Base-by-base conservation (phyloP, 768 basidiomycete species). In the Neoboletus magnificus region DNA sequence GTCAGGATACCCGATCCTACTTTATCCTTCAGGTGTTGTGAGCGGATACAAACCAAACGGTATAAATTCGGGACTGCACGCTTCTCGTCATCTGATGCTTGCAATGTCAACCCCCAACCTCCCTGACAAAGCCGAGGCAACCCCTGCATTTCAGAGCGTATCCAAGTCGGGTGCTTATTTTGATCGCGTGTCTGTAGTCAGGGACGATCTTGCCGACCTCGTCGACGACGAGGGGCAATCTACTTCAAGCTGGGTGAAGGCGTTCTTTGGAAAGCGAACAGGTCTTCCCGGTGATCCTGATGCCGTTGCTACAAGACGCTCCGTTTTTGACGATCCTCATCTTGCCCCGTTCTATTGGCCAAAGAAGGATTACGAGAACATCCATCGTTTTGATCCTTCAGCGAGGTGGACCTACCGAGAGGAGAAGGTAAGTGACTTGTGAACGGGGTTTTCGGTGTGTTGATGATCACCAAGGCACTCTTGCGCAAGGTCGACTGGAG, bases 381-480 rank as follows among this genome's bases (percentile, higher is more conserved):
- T 79, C 11, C 79, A 80, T 50, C 75, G 83, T 7, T 84, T 86
- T 50, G 79, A 86, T 56, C 75, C 79, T 1, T 71, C 70, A 35
- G 79, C 79, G 41, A 75, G 85, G 18, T 87, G 85, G 85, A 84
- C 84, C 4, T 74, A 75, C 53, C 66, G 76, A 39, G 83, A 86
- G 63, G 82, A 86, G 62, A 73, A 66, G 64, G 77, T 76, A 30
- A 50, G 71, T 62, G 0, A 20, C 22, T 46, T 16, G n/a, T 18
- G 13, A 2, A 1, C 8, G 6, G 5, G 18, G n/a, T 29, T 13
- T 29, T 8, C 29, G 4, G 10, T 30, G 15, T 13, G 12, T 30
- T 48, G 30, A 55, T 25, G 11, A 11, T 36, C 8, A 5, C 23
- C 18, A 44, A 83, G 79, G 73, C 71, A 12, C 64, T 83, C 11